Evolutionary conservation across 805 yeast species (phyloP), one percentile per base, ranked within the genome.

Genomic region (Metschnikowia lunata): DNA sequence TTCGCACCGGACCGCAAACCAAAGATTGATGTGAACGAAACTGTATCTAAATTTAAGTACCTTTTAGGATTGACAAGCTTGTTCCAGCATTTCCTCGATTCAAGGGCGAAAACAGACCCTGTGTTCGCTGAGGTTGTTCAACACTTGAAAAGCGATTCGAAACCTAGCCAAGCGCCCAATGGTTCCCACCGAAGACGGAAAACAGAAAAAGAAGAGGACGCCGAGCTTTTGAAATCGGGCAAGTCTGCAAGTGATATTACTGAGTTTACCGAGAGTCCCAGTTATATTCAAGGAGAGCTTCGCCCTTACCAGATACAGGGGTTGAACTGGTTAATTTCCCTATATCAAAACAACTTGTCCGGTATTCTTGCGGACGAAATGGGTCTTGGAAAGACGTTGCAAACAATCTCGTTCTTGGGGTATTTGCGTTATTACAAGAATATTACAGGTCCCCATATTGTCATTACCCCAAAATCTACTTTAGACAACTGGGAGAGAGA

Each of bases 311-410:
- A 85, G 63, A 74, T 85, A 49, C 89, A 83, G 61, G 95, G 93
- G 49, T 67, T 85, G 48, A 85, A 85, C 60, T 85, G 95, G 95
- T 65, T 85, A 54, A 76, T 85, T 11, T 74, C 84, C 1, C 63
- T 85, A 47, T 78, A 82, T 54, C 83, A 80, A 50, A 83, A 83
- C 64, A 77, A 79, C 47, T 66, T 85, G 37, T 78, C 85, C 1
- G 93, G 93, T 47, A 85, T 85, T 23, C 69, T 85, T 46, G 93
- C 93, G 1, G 93, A 85, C 63, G 93, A 85, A 64, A 85, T 85
- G 93, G 93, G 93, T 1, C 65, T 85, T 49, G 93, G 93, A 54
- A 85, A 85, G 60, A 85, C 93, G 4, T 66, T 85, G 46, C 93
- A 85, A 61, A 85, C 91, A 0, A 85, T 85, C 50, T 78, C 91